Evolutionary conservation across 2,329 filamentous ascomycete genomes (phyloP).

Genomic region (Ceratocystis harringtonii): DNA sequence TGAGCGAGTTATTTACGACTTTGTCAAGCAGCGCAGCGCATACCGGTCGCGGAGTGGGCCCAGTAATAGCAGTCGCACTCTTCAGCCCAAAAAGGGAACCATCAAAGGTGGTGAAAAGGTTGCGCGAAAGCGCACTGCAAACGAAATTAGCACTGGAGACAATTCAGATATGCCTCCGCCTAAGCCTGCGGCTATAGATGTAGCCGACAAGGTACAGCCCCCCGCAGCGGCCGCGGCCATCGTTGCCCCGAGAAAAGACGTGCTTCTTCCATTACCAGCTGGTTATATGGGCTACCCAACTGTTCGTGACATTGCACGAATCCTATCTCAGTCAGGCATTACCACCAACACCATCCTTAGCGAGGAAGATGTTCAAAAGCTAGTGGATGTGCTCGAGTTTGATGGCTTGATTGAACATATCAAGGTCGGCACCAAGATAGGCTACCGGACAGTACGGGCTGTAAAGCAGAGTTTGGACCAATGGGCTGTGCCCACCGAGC

Average conservation of each 20-base stretch:
- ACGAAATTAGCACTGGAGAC: conserved; percentile 27
- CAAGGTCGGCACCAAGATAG: conserved; percentile 33
- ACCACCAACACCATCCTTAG: conserved; percentile 56
- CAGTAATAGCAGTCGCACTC: conserved; percentile 24
- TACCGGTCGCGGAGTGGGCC: conserved; percentile 34
- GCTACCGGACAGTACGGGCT: conserved; percentile 39
- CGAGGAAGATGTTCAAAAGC: conserved; percentile 65
- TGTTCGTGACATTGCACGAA: conserved; percentile 57
- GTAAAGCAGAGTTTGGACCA: conserved; percentile 30
- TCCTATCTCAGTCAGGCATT: conserved; percentile 53
- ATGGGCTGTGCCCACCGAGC: conserved; percentile 24
- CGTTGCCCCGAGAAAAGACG: conserved; percentile 24
- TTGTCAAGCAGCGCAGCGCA: conserved; percentile 58
- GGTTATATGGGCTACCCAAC: conserved; percentile 71
- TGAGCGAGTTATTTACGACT: conserved; percentile 56
- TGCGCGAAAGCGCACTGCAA: conserved; percentile 32
- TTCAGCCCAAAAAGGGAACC: conserved; percentile 41
- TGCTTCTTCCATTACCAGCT: conserved; percentile 40
- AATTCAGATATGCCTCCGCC: conserved; percentile 20
- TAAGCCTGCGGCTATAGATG: conserved; percentile 17
- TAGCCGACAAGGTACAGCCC: not conserved
- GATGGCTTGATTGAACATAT: conserved; percentile 68
- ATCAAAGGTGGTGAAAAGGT: conserved; percentile 35
- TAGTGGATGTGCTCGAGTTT: conserved; percentile 77
- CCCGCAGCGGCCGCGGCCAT: not conserved